A percentile compares a stretch with the other conserved stretches of the same genome.
These are phyloP conservation scores for Cryphonectria nitschkei DNA, from an alignment of 2,329 filamentous ascomycete genomes.

Conservation along the genomic window DNA sequence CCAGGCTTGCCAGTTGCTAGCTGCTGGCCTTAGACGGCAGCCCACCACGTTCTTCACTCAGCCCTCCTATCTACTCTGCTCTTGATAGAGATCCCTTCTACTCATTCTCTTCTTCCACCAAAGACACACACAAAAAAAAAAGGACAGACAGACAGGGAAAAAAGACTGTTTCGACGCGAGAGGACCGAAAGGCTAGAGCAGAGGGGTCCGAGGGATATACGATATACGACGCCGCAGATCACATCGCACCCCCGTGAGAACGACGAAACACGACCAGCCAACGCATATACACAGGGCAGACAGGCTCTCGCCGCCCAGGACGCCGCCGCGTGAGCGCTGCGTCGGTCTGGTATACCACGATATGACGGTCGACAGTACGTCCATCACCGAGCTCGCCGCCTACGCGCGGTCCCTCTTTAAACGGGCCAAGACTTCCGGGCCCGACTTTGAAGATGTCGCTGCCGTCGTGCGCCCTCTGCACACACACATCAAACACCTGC, in stretches of 20 bases:
- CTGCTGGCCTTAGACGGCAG: constrained; percentile 6
- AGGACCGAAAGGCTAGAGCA: neutral
- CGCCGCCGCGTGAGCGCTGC: constrained; percentile 7
- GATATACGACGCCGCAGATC: neutral
- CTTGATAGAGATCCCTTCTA: neutral
- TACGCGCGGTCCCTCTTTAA: constrained; percentile 60
- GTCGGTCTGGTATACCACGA: constrained; percentile 18
- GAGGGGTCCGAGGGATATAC: neutral
- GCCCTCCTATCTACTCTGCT: neutral
- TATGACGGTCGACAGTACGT: constrained; percentile 39
- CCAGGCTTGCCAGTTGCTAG: neutral
- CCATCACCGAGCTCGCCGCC: constrained; percentile 59
- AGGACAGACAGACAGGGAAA: neutral
- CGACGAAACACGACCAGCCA: neutral
- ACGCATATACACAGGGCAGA: constrained; percentile 12
- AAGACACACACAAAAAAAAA: neutral
- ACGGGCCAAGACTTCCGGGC: constrained; percentile 53
- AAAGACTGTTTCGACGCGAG: neutral
- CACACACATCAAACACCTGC: constrained; percentile 60
- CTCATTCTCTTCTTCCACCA: neutral
- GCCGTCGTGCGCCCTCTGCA: constrained; percentile 57
- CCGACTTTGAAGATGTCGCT: constrained; percentile 54
- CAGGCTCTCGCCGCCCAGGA: constrained; percentile 18
- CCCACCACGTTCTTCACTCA: constrained; percentile 21
- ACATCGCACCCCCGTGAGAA: constrained; percentile 8